These are phyloP conservation scores for Luffa acutangula DNA, from an alignment of 306 rosid species.

Conservation along the genomic window DNA sequence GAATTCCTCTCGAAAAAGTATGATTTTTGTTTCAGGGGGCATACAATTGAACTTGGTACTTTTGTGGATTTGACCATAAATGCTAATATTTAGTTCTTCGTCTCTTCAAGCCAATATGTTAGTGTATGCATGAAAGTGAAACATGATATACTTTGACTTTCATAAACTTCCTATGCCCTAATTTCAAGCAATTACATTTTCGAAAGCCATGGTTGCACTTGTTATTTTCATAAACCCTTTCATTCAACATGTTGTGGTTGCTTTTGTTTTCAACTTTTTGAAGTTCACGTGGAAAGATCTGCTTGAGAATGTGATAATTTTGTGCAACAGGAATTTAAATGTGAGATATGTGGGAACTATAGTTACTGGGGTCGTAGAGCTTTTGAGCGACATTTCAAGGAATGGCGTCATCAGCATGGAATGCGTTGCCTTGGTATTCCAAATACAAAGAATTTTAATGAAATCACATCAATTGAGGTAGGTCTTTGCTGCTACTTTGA, in stretches of 20 bases:
- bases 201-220: not conserved
- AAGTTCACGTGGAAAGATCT: not conserved
- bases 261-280: not conserved
- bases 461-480: slow-evolving; percentile 95
- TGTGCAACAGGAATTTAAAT: slow-evolving; percentile 77
- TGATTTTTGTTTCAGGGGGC: not conserved
- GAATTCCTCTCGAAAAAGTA: not conserved
- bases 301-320: not conserved
- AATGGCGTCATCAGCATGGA: slow-evolving; percentile 99
- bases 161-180: not conserved
- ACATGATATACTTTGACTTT: not conserved
- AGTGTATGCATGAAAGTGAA: not conserved
- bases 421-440: slow-evolving; percentile 99
- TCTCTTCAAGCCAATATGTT: not conserved
- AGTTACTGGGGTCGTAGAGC: slow-evolving; percentile 99
- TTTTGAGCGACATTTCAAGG: slow-evolving; percentile 93
- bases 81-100: not conserved
- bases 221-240: not conserved
- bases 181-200: not conserved
- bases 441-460: slow-evolving; percentile 93
- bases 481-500: slow-evolving; percentile 2
- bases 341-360: slow-evolving; percentile 97
- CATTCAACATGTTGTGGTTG: not conserved
- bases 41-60: not conserved
- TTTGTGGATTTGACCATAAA: not conserved